Conservation (phyloP, 805 yeast species). For the Jamesozyma spencerorum region DNA sequence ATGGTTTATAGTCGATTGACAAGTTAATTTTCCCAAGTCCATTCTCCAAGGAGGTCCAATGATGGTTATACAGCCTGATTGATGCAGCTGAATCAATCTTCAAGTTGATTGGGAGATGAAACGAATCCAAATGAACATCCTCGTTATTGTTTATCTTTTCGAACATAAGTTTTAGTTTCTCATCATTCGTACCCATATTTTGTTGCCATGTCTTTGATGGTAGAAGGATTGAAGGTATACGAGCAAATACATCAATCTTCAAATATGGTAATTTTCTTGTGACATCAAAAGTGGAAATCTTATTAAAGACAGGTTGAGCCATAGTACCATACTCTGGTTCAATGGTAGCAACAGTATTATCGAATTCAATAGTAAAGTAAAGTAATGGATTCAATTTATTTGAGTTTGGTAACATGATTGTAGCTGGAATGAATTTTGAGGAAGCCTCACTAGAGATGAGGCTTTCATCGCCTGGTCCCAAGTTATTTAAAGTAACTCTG, state of each 20-base stretch:
- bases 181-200: slow-evolving; percentile 20
- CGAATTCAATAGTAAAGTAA: slow-evolving; percentile 85
- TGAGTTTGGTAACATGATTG: slow-evolving; percentile 46
- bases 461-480: slow-evolving; percentile 30
- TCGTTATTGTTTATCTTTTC: slow-evolving; percentile 37
- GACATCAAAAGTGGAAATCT: slow-evolving; percentile 86
- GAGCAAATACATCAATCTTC: slow-evolving; percentile 67
- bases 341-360: slow-evolving; percentile 81
- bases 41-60: slow-evolving; percentile 36
- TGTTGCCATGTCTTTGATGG: slow-evolving; percentile 34
- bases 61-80: slow-evolving; percentile 60
- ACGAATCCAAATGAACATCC: slow-evolving; percentile 70
- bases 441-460: slow-evolving; percentile 27
- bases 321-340: slow-evolving; percentile 82
- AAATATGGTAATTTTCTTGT: slow-evolving; percentile 51
- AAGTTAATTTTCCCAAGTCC: slow-evolving; percentile 47
- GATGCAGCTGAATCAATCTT: slow-evolving; percentile 40
- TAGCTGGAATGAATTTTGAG: slow-evolving; percentile 40
- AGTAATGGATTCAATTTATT: slow-evolving; percentile 57
- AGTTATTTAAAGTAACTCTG: slow-evolving; percentile 18
- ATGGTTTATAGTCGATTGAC: slow-evolving; percentile 61
- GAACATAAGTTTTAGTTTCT: slow-evolving; percentile 21
- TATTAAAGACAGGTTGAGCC: slow-evolving; percentile 72
- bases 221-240: slow-evolving; percentile 59
- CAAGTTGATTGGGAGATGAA: slow-evolving; percentile 51